Evolutionary conservation across 768 basidiomycete species (phyloP).

Genomic region (Psilocybe cubensis): DNA sequence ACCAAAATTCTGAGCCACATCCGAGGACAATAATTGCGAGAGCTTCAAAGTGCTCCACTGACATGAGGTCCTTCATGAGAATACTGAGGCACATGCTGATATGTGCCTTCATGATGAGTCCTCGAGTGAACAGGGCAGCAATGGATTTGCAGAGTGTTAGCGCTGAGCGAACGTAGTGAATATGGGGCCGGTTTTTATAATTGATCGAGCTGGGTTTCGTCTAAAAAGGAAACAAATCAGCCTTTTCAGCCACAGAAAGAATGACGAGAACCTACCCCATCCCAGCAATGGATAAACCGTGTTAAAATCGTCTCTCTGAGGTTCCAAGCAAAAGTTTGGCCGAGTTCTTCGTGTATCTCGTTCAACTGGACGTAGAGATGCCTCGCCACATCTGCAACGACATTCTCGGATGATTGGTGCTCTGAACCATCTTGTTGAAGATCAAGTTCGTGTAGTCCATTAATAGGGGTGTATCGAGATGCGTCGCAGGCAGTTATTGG

Average conservation of each 20-base stretch:
- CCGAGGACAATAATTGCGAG: conserved; percentile 20
- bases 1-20: conserved; percentile 22
- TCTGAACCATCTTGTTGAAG: neutral
- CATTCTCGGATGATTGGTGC: neutral
- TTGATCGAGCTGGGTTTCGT: conserved; percentile 12
- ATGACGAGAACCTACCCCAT: conserved; percentile 12
- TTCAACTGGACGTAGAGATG: conserved; percentile 9
- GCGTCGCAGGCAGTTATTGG: neutral
- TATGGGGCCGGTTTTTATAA: conserved; percentile 4
- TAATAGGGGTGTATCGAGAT: conserved; percentile 2
- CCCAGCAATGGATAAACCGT: conserved; percentile 19
- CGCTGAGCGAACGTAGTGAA: conserved; percentile 18
- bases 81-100: conserved; percentile 21
- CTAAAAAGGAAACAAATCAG: neutral
- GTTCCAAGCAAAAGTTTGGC: conserved; percentile 18
- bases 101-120: conserved; percentile 17
- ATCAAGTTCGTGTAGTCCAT: neutral
- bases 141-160: conserved; percentile 21
- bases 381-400: conserved; percentile 7
- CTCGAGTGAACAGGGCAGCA: conserved; percentile 17
- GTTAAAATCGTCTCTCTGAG: conserved; percentile 19
- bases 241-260: neutral
- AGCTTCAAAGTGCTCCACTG: conserved; percentile 25
- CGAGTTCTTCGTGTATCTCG: conserved; percentile 7
- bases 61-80: conserved; percentile 22